These are phyloP conservation scores for Aspergillus ruber DNA, from an alignment of 2,329 filamentous ascomycete genomes.

Conservation along the genomic window DNA sequence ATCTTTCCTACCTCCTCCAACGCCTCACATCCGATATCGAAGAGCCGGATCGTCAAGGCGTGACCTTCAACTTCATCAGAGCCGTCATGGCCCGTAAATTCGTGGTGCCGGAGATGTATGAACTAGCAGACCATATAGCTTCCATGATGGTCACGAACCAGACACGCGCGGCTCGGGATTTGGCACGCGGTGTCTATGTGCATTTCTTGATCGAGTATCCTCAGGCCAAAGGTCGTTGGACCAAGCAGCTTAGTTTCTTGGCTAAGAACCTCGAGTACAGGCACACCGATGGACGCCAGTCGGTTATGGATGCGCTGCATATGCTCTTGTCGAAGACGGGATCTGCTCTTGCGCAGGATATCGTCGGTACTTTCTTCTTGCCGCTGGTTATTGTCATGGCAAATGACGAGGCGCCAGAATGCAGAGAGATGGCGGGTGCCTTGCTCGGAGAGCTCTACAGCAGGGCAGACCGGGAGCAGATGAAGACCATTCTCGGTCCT, in stretches of 20 bases:
- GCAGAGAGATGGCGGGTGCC: slow-evolving; percentile 71
- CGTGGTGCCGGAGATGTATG: slow-evolving; percentile 81
- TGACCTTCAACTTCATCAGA: slow-evolving; percentile 90
- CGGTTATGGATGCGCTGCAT: slow-evolving; percentile 87
- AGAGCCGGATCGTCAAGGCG: slow-evolving; percentile 82
- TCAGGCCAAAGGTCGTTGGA: slow-evolving; percentile 81
- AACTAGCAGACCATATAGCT: slow-evolving; percentile 81
- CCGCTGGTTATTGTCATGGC: slow-evolving; percentile 77
- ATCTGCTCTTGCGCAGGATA: slow-evolving; percentile 73
- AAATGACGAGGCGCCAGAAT: slow-evolving; percentile 83
- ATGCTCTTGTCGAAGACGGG: slow-evolving; percentile 79
- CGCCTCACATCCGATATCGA: slow-evolving; percentile 84
- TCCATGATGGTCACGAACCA: slow-evolving; percentile 95
- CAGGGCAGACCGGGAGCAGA: slow-evolving; percentile 65
- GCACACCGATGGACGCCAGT: slow-evolving; percentile 78
- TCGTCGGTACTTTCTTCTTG: slow-evolving; percentile 74
- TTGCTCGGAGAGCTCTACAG: slow-evolving; percentile 76
- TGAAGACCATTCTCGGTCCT: slow-evolving; percentile 63
- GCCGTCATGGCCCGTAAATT: slow-evolving; percentile 79
- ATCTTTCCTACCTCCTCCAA: slow-evolving; percentile 74
- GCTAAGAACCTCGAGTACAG: slow-evolving; percentile 88
- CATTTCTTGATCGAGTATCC: slow-evolving; percentile 94
- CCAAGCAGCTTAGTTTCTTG: slow-evolving; percentile 82
- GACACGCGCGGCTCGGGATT: slow-evolving; percentile 76
- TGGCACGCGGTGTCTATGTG: slow-evolving; percentile 83